Evolutionary conservation across 768 basidiomycete genomes (phyloP).

Genomic region (Psilocybe cyanescens): DNA sequence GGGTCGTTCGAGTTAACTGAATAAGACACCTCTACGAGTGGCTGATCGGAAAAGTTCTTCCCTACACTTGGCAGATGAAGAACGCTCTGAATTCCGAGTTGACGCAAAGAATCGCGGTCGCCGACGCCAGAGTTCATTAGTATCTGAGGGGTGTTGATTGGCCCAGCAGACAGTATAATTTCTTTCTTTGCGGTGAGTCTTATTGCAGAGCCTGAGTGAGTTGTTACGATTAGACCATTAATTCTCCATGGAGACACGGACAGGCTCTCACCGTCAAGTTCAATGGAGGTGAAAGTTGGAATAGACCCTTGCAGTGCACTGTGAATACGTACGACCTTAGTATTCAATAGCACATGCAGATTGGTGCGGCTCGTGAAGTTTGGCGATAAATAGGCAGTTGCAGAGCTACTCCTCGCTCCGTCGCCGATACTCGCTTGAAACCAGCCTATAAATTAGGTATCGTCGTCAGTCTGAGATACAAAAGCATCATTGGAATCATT

Average conservation of each 20-base stretch:
- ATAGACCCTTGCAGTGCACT: constrained; percentile 1
- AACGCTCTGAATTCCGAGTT: constrained; percentile 29
- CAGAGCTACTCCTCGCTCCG: constrained; percentile 27
- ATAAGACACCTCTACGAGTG: constrained; percentile 26
- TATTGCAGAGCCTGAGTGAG: not conserved
- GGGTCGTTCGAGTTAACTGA: constrained; percentile 31
- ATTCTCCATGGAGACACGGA: not conserved
- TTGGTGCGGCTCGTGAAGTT: constrained; percentile 27
- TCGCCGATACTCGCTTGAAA: constrained; percentile 24
- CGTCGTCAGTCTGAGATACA: not conserved
- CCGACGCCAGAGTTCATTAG: constrained; percentile 41
- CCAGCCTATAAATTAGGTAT: constrained; percentile 18
- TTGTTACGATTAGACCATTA: too few relatives aligned
- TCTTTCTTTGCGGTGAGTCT: constrained; percentile 49
- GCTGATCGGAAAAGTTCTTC: constrained; percentile 38
- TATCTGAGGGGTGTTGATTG: constrained; percentile 39
- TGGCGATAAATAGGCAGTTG: constrained; percentile 24
- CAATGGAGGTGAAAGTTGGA: constrained; percentile 3
- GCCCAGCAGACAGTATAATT: constrained; percentile 48
- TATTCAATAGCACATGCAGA: constrained; percentile 32
- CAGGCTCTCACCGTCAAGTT: constrained; percentile 7
- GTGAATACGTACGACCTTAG: constrained; percentile 25
- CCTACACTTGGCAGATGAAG: constrained; percentile 39
- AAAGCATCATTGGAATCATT: too few relatives aligned
- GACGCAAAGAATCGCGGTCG: constrained; percentile 20